Evolutionary conservation across 768 basidiomycete species (phyloP).

Genomic region (Amanita fuliginea): DNA sequence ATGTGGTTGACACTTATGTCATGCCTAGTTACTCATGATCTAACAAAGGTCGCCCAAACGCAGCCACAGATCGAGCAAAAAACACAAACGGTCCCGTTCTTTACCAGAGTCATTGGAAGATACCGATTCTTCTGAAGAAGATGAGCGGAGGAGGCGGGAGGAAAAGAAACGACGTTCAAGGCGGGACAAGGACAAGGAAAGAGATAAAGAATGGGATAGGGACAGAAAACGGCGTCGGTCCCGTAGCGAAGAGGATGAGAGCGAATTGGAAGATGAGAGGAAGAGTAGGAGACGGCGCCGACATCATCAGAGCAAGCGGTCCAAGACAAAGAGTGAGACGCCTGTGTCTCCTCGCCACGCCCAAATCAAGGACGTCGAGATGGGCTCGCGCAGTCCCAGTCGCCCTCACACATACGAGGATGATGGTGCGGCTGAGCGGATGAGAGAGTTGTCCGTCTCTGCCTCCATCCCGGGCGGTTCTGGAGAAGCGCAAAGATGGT

Average conservation of each 20-base stretch:
- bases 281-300: not conserved
- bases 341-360: not conserved
- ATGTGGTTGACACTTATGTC: conserved; percentile 15
- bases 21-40: not conserved
- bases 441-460: conserved; percentile 6
- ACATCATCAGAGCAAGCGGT: conserved; percentile 13
- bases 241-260: conserved; percentile 21
- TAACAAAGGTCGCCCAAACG: conserved; percentile 44
- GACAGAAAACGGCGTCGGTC: conserved; percentile 24
- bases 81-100: conserved; percentile 40
- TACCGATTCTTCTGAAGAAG: conserved; percentile 42
- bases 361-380: not conserved
- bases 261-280: conserved; percentile 25
- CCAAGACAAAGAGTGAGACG: conserved; percentile 6
- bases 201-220: conserved; percentile 13
- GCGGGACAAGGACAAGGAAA: conserved; percentile 26
- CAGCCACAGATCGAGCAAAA: conserved; percentile 36
- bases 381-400: conserved; percentile 16
- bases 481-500: not conserved
- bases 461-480: conserved; percentile 8
- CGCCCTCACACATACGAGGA: conserved; percentile 10
- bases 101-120: conserved; percentile 28
- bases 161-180: conserved; percentile 32
- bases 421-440: not conserved
- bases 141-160: conserved; percentile 45